phyloP scores from a whole-genome alignment of 2,329 filamentous ascomycete genomes.

The Penicillium paneum region DNA sequence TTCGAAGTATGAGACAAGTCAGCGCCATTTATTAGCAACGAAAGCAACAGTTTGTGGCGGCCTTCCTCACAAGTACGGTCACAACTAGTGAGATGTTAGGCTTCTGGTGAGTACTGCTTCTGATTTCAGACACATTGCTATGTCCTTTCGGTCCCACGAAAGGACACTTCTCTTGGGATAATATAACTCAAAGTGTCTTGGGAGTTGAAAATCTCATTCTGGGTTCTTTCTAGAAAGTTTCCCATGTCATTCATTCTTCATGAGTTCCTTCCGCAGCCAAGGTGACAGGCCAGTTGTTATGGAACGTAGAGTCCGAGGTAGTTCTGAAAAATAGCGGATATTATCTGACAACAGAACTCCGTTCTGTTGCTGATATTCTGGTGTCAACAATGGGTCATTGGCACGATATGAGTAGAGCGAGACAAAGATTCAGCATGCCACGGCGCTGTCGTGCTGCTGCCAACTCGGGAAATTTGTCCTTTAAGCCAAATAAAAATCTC shows the following conservation, averaged over 20 bases:
- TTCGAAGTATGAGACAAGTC: neutral
- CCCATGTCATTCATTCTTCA: slow-evolving; percentile 8
- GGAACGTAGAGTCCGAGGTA: slow-evolving; percentile 3
- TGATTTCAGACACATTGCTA: neutral
- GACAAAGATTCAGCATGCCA: neutral
- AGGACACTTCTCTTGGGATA: neutral
- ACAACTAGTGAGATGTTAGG: neutral
- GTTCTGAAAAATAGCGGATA: slow-evolving; percentile 9
- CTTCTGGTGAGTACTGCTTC: neutral
- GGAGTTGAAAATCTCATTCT: neutral
- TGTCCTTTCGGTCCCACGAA: rapidly evolving
- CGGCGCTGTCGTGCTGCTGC: neutral
- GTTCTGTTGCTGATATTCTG: neutral
- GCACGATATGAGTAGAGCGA: slow-evolving; percentile 9
- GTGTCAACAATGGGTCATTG: slow-evolving; percentile 5
- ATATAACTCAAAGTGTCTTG: neutral
- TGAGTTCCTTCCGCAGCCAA: slow-evolving; percentile 10
- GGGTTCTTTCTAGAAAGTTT: neutral
- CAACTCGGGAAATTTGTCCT: neutral
- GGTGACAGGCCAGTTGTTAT: slow-evolving; percentile 6
- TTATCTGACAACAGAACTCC: neutral
- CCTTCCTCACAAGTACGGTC: slow-evolving; percentile 12
- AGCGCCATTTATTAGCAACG: neutral
- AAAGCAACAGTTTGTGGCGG: slow-evolving; percentile 9
- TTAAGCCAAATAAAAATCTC: neutral